Evolutionary conservation across 1,139 yeast species (phyloP).

Genomic region (Yamadazyma jaroonii): DNA sequence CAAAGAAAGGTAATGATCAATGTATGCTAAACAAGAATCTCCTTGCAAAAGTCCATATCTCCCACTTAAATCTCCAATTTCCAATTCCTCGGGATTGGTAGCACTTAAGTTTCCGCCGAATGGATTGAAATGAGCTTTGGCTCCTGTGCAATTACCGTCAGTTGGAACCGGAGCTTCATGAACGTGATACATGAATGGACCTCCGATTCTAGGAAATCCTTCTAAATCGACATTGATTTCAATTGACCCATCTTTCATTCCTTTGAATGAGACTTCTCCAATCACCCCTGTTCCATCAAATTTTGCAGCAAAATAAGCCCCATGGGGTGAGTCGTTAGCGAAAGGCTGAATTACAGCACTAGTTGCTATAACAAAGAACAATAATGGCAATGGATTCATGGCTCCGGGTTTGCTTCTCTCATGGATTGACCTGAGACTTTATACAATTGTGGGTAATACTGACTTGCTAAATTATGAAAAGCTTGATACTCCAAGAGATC

Average conservation of each 20-base stretch:
- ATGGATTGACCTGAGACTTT: no score
- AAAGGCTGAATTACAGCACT: constrained; percentile 15
- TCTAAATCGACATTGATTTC: constrained; percentile 28
- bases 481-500: no score
- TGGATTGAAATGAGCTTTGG: constrained; percentile 39
- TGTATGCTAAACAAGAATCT: constrained; percentile 23
- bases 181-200: constrained; percentile 32
- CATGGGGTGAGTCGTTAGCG: constrained; percentile 18
- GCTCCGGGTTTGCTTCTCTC: no score
- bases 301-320: constrained; percentile 13
- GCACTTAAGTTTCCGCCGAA: constrained; percentile 31
- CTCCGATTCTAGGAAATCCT: constrained; percentile 27
- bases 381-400: no score
- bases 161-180: constrained; percentile 39
- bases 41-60: constrained; percentile 36
- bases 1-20: constrained; percentile 39
- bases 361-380: no score
- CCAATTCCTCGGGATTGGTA: constrained; percentile 24
- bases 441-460: no score
- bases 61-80: constrained; percentile 44
- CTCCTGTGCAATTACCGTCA: constrained; percentile 39
- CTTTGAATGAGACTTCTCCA: constrained; percentile 31
- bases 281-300: constrained; percentile 14
- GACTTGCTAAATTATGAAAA: no score
- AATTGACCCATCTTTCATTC: constrained; percentile 33